Conservation (phyloP, 257 asterid species). For the Misopates orontium region DNA sequence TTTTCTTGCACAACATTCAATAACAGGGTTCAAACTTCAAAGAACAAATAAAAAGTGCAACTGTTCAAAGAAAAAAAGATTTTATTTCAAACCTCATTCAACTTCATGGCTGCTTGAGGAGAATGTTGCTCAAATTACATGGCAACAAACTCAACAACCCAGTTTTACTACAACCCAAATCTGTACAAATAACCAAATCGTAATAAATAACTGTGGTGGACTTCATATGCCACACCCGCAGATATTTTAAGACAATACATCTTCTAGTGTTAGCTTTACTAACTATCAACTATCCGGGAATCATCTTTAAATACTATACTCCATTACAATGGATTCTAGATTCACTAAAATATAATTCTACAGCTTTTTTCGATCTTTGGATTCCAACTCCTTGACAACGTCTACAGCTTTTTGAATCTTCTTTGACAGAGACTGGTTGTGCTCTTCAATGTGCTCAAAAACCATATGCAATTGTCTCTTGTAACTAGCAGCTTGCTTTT, state of each 20-base stretch:
- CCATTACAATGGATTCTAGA: slow-evolving; percentile 9
- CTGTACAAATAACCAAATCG: slow-evolving; percentile 28
- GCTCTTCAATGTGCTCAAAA: slow-evolving; percentile 82
- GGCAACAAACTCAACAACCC: no score
- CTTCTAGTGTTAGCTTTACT: slow-evolving; percentile 22
- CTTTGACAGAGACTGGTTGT: slow-evolving; percentile 67
- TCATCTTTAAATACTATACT: slow-evolving; percentile 16
- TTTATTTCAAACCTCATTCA: no score
- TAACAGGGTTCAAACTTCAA: no score
- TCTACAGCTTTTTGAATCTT: slow-evolving; percentile 64
- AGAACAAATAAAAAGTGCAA: no score
- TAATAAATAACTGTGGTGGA: slow-evolving; percentile 17
- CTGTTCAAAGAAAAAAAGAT: no score
- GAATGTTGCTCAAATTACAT: no score
- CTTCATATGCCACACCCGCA: slow-evolving; percentile 23
- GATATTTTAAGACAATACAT: slow-evolving; percentile 13
- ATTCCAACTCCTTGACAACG: slow-evolving; percentile 66
- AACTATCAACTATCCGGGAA: slow-evolving; percentile 26
- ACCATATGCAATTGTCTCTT: slow-evolving; percentile 83
- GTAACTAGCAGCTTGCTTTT: slow-evolving; percentile 61
- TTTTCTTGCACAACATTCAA: no score
- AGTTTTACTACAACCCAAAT: not conserved
- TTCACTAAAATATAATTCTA: slow-evolving; percentile 23
- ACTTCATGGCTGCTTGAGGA: no score
- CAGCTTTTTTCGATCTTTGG: slow-evolving; percentile 40